These are phyloP conservation scores for Croton setiger DNA, from an alignment of 441 rosid species.

Conservation along the genomic window DNA sequence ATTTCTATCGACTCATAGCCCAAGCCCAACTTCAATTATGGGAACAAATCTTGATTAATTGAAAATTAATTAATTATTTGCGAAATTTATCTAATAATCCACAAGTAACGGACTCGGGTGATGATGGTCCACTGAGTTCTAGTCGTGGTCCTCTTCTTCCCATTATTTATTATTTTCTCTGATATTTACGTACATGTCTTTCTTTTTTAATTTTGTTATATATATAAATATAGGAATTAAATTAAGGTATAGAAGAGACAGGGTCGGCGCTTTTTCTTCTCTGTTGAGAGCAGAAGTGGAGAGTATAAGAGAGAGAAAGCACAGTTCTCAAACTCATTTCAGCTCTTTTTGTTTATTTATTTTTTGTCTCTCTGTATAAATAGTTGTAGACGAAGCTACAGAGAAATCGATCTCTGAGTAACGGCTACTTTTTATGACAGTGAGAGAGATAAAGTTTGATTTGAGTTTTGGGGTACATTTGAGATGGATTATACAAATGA, in stretches of 20 bases:
- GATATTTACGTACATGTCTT: background rate
- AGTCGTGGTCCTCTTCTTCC: background rate
- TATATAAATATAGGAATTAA: background rate
- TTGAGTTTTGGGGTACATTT: slow-evolving; percentile 14
- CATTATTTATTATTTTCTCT: background rate
- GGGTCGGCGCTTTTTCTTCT: slow-evolving; percentile 19
- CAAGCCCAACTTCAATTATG: background rate
- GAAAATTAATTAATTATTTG: background rate
- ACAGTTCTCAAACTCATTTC: slow-evolving; percentile 7
- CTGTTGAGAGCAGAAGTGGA: background rate
- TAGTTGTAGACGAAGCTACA: background rate
- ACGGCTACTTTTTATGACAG: slow-evolving; percentile 27
- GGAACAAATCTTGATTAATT: slow-evolving; percentile 3
- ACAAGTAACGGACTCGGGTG: slow-evolving; percentile 9
- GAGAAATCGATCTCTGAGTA: slow-evolving; percentile 20
- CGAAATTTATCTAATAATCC: background rate
- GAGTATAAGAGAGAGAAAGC: slow-evolving; percentile 5
- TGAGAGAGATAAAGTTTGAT: slow-evolving; percentile 3
- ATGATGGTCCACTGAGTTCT: background rate
- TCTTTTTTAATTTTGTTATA: background rate
- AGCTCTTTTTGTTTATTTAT: slow-evolving; percentile 1
- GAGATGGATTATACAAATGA: slow-evolving; percentile 44
- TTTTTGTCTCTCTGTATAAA: background rate
- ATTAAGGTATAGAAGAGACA: background rate
- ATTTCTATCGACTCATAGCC: background rate